Base-by-base conservation (phyloP, 805 yeast species). In the Danielia reshetovae region DNA sequence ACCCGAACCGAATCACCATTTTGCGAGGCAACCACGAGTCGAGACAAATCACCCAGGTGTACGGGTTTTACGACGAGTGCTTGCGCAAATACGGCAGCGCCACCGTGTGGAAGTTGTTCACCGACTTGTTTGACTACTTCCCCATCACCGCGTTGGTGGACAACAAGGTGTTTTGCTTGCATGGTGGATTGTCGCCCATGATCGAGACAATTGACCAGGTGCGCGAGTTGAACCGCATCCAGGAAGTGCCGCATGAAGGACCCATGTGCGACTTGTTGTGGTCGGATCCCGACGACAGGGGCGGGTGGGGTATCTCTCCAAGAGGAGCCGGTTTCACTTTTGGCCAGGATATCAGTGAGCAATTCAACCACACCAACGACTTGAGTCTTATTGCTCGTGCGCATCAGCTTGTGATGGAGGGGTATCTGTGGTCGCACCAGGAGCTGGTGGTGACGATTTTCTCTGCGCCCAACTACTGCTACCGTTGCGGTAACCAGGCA, bases 261-360 rank as follows among this genome's bases (percentile, higher is more conserved):
- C 95, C 96, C 43, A 87, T 89, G 96, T 89, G 96, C 66, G 97
- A 89, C 60, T 71, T 89, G 52, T 70, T 89, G 48, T 89, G 97
- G 97, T 85, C 95, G 3, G 97, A 89, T 62, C 97, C 97, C 18
- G 97, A 89, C 60, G 96, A 89, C 62, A 74, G 96, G 57, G 96
- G 95, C 50, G 96, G 96, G 52, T 89, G 97, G 97, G 96, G 96
- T 44, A 85, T 89, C 48, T 82, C 93, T 55, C 96, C 96, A 62
- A 79, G 97, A 77, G 96, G 96, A 71, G 97, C 97, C 43, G 97
- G 97, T 61, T 89, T 85, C 81, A 86, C 96, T 54, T 89, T 89
- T 76, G 97, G 97, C 51, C 94, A 83, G 66, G 96, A 89, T 69
- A 86, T 88, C 52, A 77, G 89, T 48, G 95, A 85, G 58, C 95